Evolutionary conservation across 225 moss, liverwort and hornwort genomes (phyloP).

Genomic region (Ulota crispa): DNA sequence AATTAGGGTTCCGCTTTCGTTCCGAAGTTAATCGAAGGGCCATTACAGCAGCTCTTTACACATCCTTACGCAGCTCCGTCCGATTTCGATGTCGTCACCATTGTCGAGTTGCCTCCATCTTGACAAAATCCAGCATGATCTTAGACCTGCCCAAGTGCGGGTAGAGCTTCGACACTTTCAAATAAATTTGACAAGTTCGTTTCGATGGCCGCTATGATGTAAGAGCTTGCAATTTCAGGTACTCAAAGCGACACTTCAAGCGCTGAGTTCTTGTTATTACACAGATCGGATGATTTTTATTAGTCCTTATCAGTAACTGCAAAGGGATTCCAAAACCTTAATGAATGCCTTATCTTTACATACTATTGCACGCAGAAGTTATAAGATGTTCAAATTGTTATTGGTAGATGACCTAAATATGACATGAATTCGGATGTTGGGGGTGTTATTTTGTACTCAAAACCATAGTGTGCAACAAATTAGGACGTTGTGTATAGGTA

Average conservation of each 20-base stretch:
- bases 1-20: not conserved
- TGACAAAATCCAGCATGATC: slow-evolving; percentile 48
- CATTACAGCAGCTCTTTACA: not conserved
- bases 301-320: not conserved
- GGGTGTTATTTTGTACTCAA: not conserved
- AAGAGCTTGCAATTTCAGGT: not conserved
- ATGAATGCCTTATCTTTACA: not conserved
- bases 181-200: not conserved
- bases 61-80: not conserved
- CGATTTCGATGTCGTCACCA: not conserved
- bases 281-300: not conserved
- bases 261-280: not conserved
- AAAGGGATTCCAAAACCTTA: not conserved
- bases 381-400: not conserved
- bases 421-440: not conserved
- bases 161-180: slow-evolving; percentile 60
- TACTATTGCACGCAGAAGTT: not conserved
- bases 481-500: not conserved
- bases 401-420: not conserved
- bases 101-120: not conserved
- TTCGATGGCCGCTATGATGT: not conserved
- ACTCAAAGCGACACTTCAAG: not conserved
- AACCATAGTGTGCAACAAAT: not conserved
- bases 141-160: slow-evolving; percentile 70
- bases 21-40: not conserved